Conservation (phyloP, 176 grass and related monocot species). For the Cymbopogon citratus region DNA sequence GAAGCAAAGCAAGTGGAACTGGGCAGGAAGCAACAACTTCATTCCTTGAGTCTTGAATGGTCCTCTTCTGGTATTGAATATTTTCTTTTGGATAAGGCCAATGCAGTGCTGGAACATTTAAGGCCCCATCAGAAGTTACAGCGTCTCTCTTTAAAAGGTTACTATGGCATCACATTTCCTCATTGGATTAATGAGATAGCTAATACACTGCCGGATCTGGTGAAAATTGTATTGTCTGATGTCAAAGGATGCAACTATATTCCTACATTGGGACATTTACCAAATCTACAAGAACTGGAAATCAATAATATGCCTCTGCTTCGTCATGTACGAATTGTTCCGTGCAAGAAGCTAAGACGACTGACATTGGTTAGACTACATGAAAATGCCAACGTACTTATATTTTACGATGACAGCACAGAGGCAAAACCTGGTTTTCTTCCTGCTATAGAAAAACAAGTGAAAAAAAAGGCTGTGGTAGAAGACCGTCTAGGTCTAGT, state of each 20-base stretch:
- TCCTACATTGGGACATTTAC: background rate
- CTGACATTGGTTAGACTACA: background rate
- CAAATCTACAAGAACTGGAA: background rate
- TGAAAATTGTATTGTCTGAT: background rate
- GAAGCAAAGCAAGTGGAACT: background rate
- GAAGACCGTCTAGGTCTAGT: too few species aligned
- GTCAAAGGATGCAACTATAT: background rate
- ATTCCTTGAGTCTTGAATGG: background rate
- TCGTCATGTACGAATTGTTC: background rate
- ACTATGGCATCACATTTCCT: background rate
- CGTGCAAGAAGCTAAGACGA: background rate
- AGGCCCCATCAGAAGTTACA: background rate
- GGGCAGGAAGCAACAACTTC: background rate
- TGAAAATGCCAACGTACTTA: too few species aligned
- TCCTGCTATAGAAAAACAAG: too few species aligned
- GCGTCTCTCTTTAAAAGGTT: background rate
- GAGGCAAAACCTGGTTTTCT: too few species aligned
- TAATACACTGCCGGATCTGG: background rate
- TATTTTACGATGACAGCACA: too few species aligned
- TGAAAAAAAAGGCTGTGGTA: too few species aligned
- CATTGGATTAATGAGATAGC: background rate
- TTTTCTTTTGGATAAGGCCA: background rate
- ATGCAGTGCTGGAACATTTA: background rate
- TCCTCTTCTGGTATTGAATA: background rate
- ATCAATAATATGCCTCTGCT: background rate